Evolutionary conservation across 2,329 filamentous ascomycete species (phyloP), one percentile per base, ranked within the genome.

Genomic region (Nemania sp.): DNA sequence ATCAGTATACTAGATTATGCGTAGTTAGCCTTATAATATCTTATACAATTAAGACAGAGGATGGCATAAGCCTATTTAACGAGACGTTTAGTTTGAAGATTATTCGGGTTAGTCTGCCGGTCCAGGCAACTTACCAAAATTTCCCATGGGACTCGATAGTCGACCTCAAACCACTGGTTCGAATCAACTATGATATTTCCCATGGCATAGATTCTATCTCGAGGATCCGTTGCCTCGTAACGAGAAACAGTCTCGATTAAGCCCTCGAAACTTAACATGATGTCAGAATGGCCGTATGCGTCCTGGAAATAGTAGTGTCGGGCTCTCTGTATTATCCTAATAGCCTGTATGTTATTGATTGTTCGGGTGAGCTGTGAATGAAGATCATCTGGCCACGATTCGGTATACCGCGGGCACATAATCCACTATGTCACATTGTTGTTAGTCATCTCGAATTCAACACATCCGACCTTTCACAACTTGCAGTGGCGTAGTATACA

Each of bases 221-320:
- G 68, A 11, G 73, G 70, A 52, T 75, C 70, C 3, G 73, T 75
- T n/a, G 72, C 72, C 5, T 70, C 71, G 27, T 73, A 73, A 24
- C 70, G 71, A 29, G 61, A 54, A 3, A 68, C 64, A 43, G 22
- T 66, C 6, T 38, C 56, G 10, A 72, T 53, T 53, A 70, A 51
- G 0, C 60, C 38, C 26, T 67, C 66, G 38, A 72, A 69, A 8
- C 64, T 41, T 13, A 70, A 20, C 1, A 11, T 3, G 8, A 27
- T 38, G n/a, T 56, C 27, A 5, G 29, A 49, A 18, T 10, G 45
- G 5, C 62, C 67, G 26, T 71, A 71, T 20, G 38, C 15, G 18
- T 69, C 64, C 22, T 65, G 66, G 18, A 72, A 70, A 5, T 68
- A 41, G 22, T 60, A 57, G 18, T 62, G 67, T 22, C 73, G 64